Conservation (phyloP, 768 basidiomycete species). For the Phylloporus arenicola region DNA sequence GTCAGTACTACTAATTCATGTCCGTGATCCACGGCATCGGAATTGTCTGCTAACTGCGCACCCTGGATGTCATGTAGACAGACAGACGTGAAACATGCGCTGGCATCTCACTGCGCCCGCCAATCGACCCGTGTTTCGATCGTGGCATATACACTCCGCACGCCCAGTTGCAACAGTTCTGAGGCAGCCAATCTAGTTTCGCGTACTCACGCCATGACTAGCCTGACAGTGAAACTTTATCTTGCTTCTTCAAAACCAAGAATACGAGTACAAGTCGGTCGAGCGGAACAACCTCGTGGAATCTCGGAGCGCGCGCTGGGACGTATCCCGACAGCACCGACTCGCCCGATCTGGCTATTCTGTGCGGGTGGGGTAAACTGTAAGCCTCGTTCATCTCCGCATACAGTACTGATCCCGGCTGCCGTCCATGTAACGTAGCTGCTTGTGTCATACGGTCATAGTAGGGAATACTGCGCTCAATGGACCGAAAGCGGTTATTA, state of each 20-base stretch:
- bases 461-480: not conserved
- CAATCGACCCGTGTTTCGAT: not conserved
- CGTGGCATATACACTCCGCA: not conserved
- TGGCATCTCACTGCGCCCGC: not conserved
- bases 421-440: not conserved
- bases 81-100: not conserved
- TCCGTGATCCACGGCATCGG: not conserved
- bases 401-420: not conserved
- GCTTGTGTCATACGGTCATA: not conserved
- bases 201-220: not conserved
- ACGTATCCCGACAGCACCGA: not conserved
- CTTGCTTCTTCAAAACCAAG: not conserved
- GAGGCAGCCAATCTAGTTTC: not conserved
- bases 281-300: not conserved
- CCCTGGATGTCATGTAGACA: not conserved
- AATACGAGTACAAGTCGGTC: not conserved
- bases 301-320: not conserved
- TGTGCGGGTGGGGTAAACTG: not conserved
- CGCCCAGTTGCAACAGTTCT: not conserved
- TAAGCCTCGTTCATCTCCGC: not conserved
- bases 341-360: not conserved
- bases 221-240: not conserved
- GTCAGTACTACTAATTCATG: not conserved
- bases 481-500: not conserved
- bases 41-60: too few species aligned